These are phyloP conservation scores for Phaeotremella fagi DNA, from an alignment of 768 basidiomycete species.

Conservation along the genomic window DNA sequence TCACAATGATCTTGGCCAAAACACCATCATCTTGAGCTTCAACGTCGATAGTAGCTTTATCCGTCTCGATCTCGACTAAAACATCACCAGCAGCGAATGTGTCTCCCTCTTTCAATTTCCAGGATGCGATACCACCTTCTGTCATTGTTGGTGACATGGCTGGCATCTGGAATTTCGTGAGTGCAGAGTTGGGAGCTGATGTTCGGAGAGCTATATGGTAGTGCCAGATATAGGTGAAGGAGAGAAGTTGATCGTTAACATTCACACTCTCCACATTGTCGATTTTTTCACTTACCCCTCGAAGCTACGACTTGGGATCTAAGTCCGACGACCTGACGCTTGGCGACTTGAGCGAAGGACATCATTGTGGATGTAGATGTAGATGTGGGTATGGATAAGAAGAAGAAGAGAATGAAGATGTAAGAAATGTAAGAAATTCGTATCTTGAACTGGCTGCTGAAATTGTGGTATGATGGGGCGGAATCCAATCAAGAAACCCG, in stretches of 20 bases:
- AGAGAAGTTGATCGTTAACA: too few species aligned
- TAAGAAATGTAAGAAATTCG: background rate
- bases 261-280: background rate
- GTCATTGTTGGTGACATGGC: conserved; percentile 99
- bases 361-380: conserved; percentile 19
- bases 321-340: conserved; percentile 27
- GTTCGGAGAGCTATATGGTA: conserved; percentile 65
- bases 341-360: conserved; percentile 41
- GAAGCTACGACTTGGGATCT: conserved; percentile 27
- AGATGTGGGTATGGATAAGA: background rate
- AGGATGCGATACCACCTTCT: conserved; percentile 93
- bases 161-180: conserved; percentile 88
- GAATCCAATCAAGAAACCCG: too few species aligned
- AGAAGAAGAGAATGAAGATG: background rate
- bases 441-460: background rate
- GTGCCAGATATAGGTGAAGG: too few species aligned
- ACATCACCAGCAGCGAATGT: conserved; percentile 84
- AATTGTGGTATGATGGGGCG: background rate
- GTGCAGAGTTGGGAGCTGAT: conserved; percentile 69
- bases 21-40: conserved; percentile 98
- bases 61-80: conserved; percentile 96
- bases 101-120: conserved; percentile 98
- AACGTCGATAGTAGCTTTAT: conserved; percentile 99
- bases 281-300: conserved; percentile 13
- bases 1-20: conserved; percentile 90